Evolutionary conservation across 345 rosid genomes (phyloP).

Genomic region (Rhizophora mangle): DNA sequence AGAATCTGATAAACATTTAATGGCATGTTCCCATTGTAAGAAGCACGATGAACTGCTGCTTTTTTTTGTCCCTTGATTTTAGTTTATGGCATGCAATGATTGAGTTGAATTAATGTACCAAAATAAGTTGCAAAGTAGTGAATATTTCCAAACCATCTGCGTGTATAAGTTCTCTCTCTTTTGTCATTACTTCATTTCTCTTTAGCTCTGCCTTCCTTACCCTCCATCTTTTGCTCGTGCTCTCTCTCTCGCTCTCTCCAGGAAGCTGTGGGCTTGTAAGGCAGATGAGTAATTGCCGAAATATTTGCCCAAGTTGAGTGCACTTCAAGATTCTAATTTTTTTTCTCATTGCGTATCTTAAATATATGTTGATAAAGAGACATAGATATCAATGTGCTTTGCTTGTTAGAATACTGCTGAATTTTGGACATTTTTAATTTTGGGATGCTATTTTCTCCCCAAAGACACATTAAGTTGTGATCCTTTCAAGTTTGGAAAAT

Average conservation of each 20-base stretch:
- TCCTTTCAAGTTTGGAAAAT: too few relatives aligned
- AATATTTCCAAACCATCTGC: constrained; percentile 12
- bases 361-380: too few relatives aligned
- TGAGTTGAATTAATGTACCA: constrained; percentile 34
- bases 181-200: background rate
- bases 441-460: too few relatives aligned
- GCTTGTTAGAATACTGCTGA: too few relatives aligned
- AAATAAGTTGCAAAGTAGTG: constrained; percentile 17
- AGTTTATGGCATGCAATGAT: constrained; percentile 16
- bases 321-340: too few relatives aligned
- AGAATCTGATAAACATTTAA: constrained; percentile 22
- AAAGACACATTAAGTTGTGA: too few relatives aligned
- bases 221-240: background rate
- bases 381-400: too few relatives aligned
- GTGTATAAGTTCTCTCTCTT: background rate
- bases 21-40: constrained; percentile 32
- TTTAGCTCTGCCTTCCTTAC: background rate
- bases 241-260: background rate
- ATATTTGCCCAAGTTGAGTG: constrained; percentile 10
- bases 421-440: too few relatives aligned
- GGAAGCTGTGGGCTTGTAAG: background rate
- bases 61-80: background rate
- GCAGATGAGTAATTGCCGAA: background rate
- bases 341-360: too few relatives aligned
- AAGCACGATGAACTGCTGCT: constrained; percentile 30